These are phyloP conservation scores for Ceratobasidium sp. DNA, from an alignment of 1,284 basidiomycete genomes.

Conservation along the genomic window DNA sequence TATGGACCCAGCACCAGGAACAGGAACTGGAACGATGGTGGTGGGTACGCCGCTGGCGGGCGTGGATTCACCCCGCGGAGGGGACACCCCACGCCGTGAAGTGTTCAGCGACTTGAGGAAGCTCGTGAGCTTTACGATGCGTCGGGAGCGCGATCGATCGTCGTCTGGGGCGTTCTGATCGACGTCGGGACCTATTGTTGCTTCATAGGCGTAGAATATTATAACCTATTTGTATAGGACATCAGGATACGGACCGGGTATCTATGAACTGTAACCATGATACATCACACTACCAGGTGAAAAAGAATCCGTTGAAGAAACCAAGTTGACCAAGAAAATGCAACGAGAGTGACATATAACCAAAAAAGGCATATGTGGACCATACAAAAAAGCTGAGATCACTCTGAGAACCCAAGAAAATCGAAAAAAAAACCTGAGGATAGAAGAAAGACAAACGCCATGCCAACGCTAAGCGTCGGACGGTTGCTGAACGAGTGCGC, in stretches of 20 bases:
- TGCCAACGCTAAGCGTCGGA: slow-evolving; percentile 27
- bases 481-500: slow-evolving; percentile 3
- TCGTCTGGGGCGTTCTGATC: slow-evolving; percentile 20
- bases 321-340: slow-evolving; percentile 12
- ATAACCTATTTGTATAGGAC: slow-evolving; percentile 1
- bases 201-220: neutral
- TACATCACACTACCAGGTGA: slow-evolving; percentile 12
- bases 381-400: slow-evolving; percentile 15
- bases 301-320: neutral
- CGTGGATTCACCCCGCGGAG: slow-evolving; percentile 59
- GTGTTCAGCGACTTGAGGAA: slow-evolving; percentile 87
- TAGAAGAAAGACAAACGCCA: neutral
- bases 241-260: slow-evolving; percentile 1
- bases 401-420: slow-evolving; percentile 1
- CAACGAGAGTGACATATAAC: slow-evolving; percentile 23
- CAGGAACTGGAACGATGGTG: slow-evolving; percentile 59
- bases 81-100: slow-evolving; percentile 60
- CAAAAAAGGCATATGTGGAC: slow-evolving; percentile 7
- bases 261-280: slow-evolving; percentile 34
- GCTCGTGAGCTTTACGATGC: slow-evolving; percentile 85
- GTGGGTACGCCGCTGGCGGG: slow-evolving; percentile 62
- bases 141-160: slow-evolving; percentile 62
- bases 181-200: slow-evolving; percentile 16
- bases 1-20: slow-evolving; percentile 80
- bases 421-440: neutral